Conservation (phyloP, 2,329 filamentous ascomycete species). For the Aspergillus candidus region DNA sequence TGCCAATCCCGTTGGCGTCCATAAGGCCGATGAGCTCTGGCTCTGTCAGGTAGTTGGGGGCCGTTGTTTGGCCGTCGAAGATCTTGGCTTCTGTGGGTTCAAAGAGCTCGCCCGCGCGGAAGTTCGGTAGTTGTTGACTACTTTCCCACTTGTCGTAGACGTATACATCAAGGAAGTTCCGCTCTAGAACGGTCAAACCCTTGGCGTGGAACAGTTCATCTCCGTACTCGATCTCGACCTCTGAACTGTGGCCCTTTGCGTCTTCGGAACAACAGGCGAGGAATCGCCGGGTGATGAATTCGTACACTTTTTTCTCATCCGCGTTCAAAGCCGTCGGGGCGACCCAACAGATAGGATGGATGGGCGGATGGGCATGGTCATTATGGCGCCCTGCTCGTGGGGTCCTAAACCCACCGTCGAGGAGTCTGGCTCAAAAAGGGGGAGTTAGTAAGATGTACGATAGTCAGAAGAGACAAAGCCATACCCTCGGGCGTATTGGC, state of each 20-base stretch:
- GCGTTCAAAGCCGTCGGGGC: slow-evolving; percentile 54
- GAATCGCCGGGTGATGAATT: slow-evolving; percentile 87
- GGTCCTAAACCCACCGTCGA: slow-evolving; percentile 70
- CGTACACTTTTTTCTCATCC: slow-evolving; percentile 73
- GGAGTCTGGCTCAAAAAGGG: slow-evolving; percentile 42
- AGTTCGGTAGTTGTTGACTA: slow-evolving; percentile 72
- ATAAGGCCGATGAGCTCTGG: slow-evolving; percentile 93
- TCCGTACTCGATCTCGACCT: slow-evolving; percentile 78
- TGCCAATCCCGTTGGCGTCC: slow-evolving; percentile 98
- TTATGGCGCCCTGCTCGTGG: slow-evolving; percentile 82
- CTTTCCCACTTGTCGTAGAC: slow-evolving; percentile 96
- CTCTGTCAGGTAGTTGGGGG: slow-evolving; percentile 85
- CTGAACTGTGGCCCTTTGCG: slow-evolving; percentile 77
- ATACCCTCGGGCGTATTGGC: slow-evolving; percentile 64
- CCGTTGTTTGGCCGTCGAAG: slow-evolving; percentile 79
- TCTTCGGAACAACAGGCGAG: slow-evolving; percentile 94
- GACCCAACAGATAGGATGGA: slow-evolving; percentile 88
- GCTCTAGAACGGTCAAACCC: slow-evolving; percentile 76
- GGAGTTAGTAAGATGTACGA: slow-evolving; percentile 1
- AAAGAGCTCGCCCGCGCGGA: slow-evolving; percentile 72
- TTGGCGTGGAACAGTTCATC: slow-evolving; percentile 75
- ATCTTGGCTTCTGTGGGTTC: slow-evolving; percentile 85
- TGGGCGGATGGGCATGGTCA: slow-evolving; percentile 94
- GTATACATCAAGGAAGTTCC: slow-evolving; percentile 93
- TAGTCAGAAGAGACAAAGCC: slow-evolving; percentile 4